phyloP scores from a whole-genome alignment of 257 asterid genomes.

The Scutellaria barbata region DNA sequence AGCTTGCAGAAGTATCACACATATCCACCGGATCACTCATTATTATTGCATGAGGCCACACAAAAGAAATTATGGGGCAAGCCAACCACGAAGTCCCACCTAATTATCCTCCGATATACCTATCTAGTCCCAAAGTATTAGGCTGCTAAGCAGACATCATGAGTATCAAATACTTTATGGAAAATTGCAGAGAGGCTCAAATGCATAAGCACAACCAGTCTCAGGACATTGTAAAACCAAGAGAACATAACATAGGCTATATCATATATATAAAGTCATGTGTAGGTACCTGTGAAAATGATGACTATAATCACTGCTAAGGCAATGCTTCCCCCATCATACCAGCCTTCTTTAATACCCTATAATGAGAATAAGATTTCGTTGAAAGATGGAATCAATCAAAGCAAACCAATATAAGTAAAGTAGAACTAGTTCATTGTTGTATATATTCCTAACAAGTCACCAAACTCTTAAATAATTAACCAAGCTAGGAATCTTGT shows the following conservation, averaged over 20 bases:
- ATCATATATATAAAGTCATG: slow-evolving; percentile 1
- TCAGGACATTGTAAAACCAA: slow-evolving; percentile 10
- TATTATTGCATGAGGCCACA: background rate
- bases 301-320: slow-evolving; percentile 84
- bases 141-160: slow-evolving; percentile 9
- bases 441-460: slow-evolving; percentile 25
- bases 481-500: slow-evolving; percentile 22
- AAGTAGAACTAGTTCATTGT: background rate
- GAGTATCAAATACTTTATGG: slow-evolving; percentile 12
- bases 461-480: slow-evolving; percentile 13
- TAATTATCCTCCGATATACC: background rate
- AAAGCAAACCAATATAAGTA: background rate
- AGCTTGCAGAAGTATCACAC: background rate
- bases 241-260: slow-evolving; percentile 1
- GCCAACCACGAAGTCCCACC: slow-evolving; percentile 5
- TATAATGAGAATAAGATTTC: slow-evolving; percentile 35
- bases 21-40: slow-evolving; percentile 3
- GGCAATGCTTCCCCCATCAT: slow-evolving; percentile 96
- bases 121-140: background rate
- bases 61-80: background rate
- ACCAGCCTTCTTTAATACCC: slow-evolving; percentile 98
- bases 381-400: background rate
- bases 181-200: slow-evolving; percentile 23
- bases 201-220: slow-evolving; percentile 11
- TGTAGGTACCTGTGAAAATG: slow-evolving; percentile 66